Evolutionary conservation across 306 rosid genomes (phyloP), one percentile per base, ranked within the genome.

Genomic region (Vicia faba): DNA sequence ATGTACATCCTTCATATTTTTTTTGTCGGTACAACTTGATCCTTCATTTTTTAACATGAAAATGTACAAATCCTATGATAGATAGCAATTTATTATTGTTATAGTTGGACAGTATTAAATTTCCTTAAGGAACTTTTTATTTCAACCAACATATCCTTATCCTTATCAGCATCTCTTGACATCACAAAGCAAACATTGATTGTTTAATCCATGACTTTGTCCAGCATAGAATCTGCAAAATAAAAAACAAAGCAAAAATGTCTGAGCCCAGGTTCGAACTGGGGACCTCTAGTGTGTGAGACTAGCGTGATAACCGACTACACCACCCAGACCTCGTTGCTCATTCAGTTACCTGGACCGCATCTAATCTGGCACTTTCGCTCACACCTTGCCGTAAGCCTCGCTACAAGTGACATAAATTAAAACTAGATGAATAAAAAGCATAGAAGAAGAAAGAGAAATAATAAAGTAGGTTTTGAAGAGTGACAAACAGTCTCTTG

Each of bases 201-300:
- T 55, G 20, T 38, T 73, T 45, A 68, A 28, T 44, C 71, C 70
- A n/a, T 68, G 5, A 54, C 60, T 56, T 68, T 62, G 33, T 68
- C 35, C 2, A 41, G 8, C 1, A 56, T 33, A n/a, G 80, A 68
- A 68, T 50, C 79, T 75, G 65, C n/a, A 75, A 75, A 75, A 28
- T 48, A n/a, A 3, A 16, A 49, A 25, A 25, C 3, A n/a, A 31
- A 31, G 6, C 2, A 0, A 36, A 2, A 36, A 0, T 70, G 78
- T 80, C 84, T 80, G 78, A 80, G 81, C 81, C 84, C 81, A 74
- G 80, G 78, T 75, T 80, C 84, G 84, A 80, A 80, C 84, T 77
- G 78, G 78, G 80, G 84, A 75, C 84, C 84, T 80, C 75, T 80
- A 70, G 84, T 75, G 80, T 80, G 84, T 80, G 84, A 80, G 80